Conservation (phyloP, 1,284 basidiomycete genomes). For the Acaromyces ingoldii region DNA sequence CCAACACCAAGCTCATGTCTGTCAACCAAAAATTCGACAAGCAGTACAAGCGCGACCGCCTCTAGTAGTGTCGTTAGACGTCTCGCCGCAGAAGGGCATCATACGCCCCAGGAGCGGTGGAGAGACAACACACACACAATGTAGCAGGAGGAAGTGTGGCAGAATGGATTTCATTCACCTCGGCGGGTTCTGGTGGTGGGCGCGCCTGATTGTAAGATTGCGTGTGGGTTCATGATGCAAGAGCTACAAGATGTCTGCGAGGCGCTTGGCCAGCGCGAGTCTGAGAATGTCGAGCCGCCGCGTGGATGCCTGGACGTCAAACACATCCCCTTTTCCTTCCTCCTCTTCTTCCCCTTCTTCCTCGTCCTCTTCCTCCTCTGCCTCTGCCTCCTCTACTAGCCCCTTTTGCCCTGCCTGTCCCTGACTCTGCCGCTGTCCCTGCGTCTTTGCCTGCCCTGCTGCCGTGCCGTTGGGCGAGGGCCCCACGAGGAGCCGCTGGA, state of each 20-base stretch:
- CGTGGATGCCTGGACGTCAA: conserved; percentile 13
- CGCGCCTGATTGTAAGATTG: too few species aligned
- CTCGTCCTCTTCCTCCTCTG: neutral
- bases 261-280: conserved; percentile 25
- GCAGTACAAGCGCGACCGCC: conserved; percentile 44
- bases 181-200: too few species aligned
- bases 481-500: conserved; percentile 20
- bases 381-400: neutral
- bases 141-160: too few species aligned
- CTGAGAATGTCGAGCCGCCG: conserved; percentile 33
- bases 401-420: neutral
- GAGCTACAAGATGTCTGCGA: too few species aligned
- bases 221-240: too few species aligned
- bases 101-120: too few species aligned
- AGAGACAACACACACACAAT: too few species aligned
- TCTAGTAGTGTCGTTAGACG: too few species aligned
- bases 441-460: too few species aligned
- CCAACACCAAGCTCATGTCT: conserved; percentile 41
- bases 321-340: neutral
- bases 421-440: conserved; percentile 7
- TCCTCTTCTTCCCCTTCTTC: conserved; percentile 3
- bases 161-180: too few species aligned
- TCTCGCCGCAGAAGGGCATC: too few species aligned
- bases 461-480: neutral
- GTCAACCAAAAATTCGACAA: conserved; percentile 34